Base-by-base conservation (phyloP, 2,329 filamentous ascomycete genomes). In the Phyllosticta citribraziliensis region DNA sequence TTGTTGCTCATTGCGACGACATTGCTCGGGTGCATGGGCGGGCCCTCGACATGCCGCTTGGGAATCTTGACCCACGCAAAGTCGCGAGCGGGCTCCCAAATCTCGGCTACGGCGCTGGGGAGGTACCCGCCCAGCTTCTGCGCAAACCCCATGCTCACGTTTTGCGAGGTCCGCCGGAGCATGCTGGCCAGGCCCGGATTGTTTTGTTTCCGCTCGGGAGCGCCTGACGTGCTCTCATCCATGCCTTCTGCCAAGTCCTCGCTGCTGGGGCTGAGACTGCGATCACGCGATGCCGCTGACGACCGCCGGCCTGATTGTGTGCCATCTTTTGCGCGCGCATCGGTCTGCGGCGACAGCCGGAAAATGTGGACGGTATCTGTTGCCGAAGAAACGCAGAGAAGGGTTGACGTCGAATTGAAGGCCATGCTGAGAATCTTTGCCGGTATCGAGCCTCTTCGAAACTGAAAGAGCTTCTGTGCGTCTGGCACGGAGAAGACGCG, bases 371-470 rank as follows among this genome's bases (percentile, higher is more conserved):
- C 88, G 0, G 94, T 99, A 70, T 99, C 94, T 0, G 92, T 96
- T 1, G 91, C 92, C 2, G 93, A 97, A 5, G 94, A 97, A 51
- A 99, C 92, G 70, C 92, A 97, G 40, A 99, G 83, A 11, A 99
- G 80, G 1, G 92, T 96, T 2, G 92, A 96, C 63, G 89, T 91
- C 56, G 91, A 86, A 74, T 99, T 99, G 77, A 99, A 99, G 1
- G 92, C 96, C 91, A 99, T 97, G 83, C 91, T 96, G 77, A 92
- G 97, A 67, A 99, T 99, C 51, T 90, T 88, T 1, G 92, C 92
- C 0, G 94, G 94, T 74, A 97, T 97, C 2, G 93, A 97, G 52
- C 94, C 94, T 65, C 94, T 86, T 63, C 94, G 85, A 76, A 99
- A 99, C 72, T 99, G 93, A 73, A 92, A 97, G 19, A 99, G 82